phyloP scores from a whole-genome alignment of 1,139 yeast genomes.

The Sugiyamaella pinicola region DNA sequence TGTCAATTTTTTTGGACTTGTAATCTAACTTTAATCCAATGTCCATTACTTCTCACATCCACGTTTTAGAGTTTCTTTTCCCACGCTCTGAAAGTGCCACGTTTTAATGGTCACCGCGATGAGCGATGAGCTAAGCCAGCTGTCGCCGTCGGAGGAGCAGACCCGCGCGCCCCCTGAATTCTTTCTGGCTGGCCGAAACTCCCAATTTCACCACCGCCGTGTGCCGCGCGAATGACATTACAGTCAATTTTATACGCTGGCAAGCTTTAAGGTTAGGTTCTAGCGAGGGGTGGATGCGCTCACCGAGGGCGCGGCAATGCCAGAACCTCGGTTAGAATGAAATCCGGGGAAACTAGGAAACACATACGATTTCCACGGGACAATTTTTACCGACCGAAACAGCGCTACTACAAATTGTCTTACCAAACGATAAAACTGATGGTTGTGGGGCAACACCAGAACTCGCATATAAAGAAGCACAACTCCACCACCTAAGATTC shows the following conservation, averaged over 20 bases:
- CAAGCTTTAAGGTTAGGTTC: background rate
- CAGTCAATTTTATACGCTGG: constrained; percentile 2
- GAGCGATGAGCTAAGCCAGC: too few relatives aligned
- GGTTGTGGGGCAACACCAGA: background rate
- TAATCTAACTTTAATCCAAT: too few relatives aligned
- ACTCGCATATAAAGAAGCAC: background rate
- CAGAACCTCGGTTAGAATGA: constrained; percentile 10
- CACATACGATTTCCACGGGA: background rate
- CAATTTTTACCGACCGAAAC: background rate
- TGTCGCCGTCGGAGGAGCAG: too few relatives aligned
- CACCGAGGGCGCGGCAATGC: constrained; percentile 1
- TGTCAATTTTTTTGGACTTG: constrained; percentile 13
- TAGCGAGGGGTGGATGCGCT: too few relatives aligned
- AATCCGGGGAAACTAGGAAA: constrained; percentile 10
- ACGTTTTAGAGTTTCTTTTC: too few relatives aligned
- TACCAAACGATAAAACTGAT: background rate
- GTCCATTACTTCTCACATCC: too few relatives aligned
- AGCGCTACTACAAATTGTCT: background rate
- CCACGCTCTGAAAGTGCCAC: too few relatives aligned
- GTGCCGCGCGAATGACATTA: constrained; percentile 5
- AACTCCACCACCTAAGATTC: background rate
- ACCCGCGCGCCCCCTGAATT: too few relatives aligned
- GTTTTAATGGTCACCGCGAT: too few relatives aligned
- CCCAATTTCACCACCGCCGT: background rate
- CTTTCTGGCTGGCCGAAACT: too few relatives aligned